Evolutionary conservation across 768 basidiomycete species (phyloP).

Genomic region (Kwoniella bestiolae): DNA sequence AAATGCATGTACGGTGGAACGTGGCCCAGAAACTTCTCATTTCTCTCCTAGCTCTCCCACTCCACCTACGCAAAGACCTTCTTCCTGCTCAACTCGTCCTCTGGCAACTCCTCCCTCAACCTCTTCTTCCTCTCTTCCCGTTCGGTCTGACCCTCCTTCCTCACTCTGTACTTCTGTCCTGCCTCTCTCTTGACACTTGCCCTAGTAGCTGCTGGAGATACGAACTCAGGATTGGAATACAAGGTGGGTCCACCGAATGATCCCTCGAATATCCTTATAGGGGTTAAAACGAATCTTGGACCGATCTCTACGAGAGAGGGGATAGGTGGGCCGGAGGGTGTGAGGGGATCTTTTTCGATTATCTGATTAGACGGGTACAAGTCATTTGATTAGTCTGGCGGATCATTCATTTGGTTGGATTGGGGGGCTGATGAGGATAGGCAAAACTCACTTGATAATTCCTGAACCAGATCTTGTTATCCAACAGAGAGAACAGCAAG

Average conservation of each 20-base stretch:
- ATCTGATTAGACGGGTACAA: too few relatives aligned
- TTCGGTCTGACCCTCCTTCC: constrained; percentile 79
- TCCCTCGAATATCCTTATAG: constrained; percentile 97
- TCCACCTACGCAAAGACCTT: constrained; percentile 80
- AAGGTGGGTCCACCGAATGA: constrained; percentile 94
- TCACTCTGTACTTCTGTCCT: constrained; percentile 77
- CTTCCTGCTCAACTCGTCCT: constrained; percentile 79
- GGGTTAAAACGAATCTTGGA: constrained; percentile 93
- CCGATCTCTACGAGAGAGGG: constrained; percentile 95
- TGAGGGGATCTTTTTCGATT: constrained; percentile 87
- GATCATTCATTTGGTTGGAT: too few relatives aligned
- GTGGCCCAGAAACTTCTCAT: neutral
- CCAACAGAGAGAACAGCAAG: constrained; percentile 91
- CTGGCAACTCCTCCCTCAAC: constrained; percentile 64
- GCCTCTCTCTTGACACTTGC: constrained; percentile 70
- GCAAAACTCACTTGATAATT: constrained; percentile 94
- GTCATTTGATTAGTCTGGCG: too few relatives aligned
- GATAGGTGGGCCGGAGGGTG: constrained; percentile 81
- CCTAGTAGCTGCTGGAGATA: constrained; percentile 82
- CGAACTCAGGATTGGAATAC: constrained; percentile 94
- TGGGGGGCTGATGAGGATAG: too few relatives aligned
- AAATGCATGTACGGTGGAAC: neutral
- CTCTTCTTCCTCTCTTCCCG: constrained; percentile 67
- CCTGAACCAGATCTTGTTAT: constrained; percentile 98
- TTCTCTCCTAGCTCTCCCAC: too few relatives aligned